These are phyloP conservation scores for Cyclospora cayetanensis DNA, from an alignment of 169 alveolate genomes.

Conservation along the genomic window DNA sequence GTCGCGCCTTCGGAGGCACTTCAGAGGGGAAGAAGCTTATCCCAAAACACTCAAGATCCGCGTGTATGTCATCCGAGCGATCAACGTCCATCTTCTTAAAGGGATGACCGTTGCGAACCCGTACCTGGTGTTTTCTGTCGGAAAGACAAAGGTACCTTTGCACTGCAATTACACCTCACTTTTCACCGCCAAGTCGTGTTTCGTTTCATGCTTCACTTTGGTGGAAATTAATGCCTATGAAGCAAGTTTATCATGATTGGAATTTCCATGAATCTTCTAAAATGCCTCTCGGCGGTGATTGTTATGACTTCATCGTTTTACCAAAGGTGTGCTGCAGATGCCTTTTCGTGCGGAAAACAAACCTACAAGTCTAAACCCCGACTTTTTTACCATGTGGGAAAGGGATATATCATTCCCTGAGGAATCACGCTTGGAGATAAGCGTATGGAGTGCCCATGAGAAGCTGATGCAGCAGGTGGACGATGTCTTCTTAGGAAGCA, in stretches of 20 bases:
- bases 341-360: constrained; percentile 75
- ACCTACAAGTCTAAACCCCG: constrained; percentile 78
- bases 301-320: neutral
- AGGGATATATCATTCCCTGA: constrained; percentile 85
- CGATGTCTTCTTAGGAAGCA: constrained; percentile 87
- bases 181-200: neutral
- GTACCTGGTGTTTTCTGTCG: constrained; percentile 79
- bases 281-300: neutral
- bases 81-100: constrained; percentile 74
- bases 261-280: neutral
- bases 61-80: constrained; percentile 82
- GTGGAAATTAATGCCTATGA: neutral
- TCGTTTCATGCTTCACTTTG: neutral
- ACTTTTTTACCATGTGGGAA: constrained; percentile 82
- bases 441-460: constrained; percentile 79
- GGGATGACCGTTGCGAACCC: constrained; percentile 76
- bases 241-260: neutral
- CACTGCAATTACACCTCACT: neutral
- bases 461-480: constrained; percentile 76
- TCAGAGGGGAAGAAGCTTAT: constrained; percentile 80
- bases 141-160: constrained; percentile 76
- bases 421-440: constrained; percentile 80
- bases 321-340: constrained; percentile 27
- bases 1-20: constrained; percentile 53
- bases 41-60: constrained; percentile 84